Percentiles rank a stretch among this genome's conserved stretches.
phyloP scores from a whole-genome alignment of 2,329 filamentous ascomycete genomes.

The Zymoseptoria crescenta region DNA sequence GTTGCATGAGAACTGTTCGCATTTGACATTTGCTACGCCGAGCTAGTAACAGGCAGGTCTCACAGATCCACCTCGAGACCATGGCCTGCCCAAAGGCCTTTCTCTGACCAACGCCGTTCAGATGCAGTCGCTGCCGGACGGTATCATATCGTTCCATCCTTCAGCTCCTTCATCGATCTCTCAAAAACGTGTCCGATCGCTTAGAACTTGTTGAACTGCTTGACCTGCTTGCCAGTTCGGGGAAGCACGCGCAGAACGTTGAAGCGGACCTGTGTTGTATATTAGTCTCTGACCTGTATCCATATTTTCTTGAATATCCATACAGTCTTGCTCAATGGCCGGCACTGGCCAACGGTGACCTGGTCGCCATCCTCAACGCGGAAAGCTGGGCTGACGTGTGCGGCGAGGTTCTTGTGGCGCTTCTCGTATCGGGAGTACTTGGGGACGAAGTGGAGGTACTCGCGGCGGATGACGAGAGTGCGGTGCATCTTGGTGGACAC shows the following conservation, averaged over 20 bases:
- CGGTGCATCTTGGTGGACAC: conserved; percentile 99
- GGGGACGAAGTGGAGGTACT: conserved; percentile 99
- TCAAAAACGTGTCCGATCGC: conserved; percentile 16
- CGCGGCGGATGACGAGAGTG: conserved; percentile 97
- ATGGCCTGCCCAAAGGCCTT: conserved; percentile 8
- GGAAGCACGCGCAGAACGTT: conserved; percentile 98
- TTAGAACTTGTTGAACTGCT: conserved; percentile 99
- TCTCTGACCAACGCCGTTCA: conserved; percentile 19
- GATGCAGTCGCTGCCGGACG: conserved; percentile 15
- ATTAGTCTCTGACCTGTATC: conserved; percentile 15
- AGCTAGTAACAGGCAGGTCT: conserved; percentile 13
- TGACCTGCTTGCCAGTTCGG: conserved; percentile 93
- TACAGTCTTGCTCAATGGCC: conserved; percentile 99
- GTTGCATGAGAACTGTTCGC: conserved; percentile 21
- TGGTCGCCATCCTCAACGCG: conserved; percentile 99
- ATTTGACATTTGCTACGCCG: conserved; percentile 21
- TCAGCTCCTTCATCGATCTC: conserved; percentile 8
- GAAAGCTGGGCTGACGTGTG: conserved; percentile 98
- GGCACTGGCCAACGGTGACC: conserved; percentile 99
- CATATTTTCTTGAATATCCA: conserved; percentile 35
- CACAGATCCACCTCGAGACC: conserved; percentile 6
- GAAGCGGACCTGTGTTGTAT: conserved; percentile 72
- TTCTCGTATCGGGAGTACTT: conserved; percentile 99
- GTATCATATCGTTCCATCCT: conserved; percentile 6
- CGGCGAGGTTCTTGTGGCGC: conserved; percentile 99